Evolutionary conservation across 2,329 filamentous ascomycete genomes (phyloP).

Genomic region (Claviceps purpurea): DNA sequence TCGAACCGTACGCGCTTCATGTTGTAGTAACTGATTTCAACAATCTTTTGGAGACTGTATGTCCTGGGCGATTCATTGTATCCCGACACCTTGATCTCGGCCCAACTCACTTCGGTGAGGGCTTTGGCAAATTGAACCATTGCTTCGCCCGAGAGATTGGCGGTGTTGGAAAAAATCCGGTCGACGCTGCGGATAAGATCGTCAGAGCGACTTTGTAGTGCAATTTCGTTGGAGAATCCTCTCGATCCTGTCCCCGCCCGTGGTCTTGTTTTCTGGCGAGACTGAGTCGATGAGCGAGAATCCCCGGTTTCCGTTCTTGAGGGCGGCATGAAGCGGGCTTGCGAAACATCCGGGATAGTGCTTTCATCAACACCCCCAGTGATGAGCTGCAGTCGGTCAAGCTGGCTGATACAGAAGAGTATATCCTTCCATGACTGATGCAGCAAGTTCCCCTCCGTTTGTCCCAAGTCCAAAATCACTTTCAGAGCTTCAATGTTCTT

Average conservation of each 20-base stretch:
- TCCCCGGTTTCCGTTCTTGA: conserved; percentile 39
- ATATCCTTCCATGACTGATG: conserved; percentile 92
- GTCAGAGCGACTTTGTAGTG: conserved; percentile 80
- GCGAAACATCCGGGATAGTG: conserved; percentile 80
- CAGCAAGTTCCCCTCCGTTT: conserved; percentile 81
- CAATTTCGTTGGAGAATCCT: conserved; percentile 63
- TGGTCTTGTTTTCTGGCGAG: conserved; percentile 32
- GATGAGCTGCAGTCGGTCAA: conserved; percentile 89
- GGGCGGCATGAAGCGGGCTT: conserved; percentile 56
- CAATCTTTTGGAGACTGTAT: conserved; percentile 94
- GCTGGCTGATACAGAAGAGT: conserved; percentile 85
- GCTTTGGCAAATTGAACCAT: conserved; percentile 93
- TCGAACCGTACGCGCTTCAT: conserved; percentile 98
- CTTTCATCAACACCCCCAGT: conserved; percentile 90
- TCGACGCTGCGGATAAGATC: conserved; percentile 90
- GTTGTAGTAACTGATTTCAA: conserved; percentile 99
- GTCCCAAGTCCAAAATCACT: conserved; percentile 78
- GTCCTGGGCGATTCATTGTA: conserved; percentile 91
- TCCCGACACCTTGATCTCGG: conserved; percentile 94
- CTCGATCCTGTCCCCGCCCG: conserved; percentile 47
- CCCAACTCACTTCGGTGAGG: conserved; percentile 93
- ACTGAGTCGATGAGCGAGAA: conserved; percentile 55
- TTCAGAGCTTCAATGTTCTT: conserved; percentile 96
- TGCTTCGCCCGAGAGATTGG: conserved; percentile 80
- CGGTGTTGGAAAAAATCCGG: conserved; percentile 92